Evolutionary conservation across 164 flowering plant genomes (phyloP), one percentile per base, ranked within the genome.

Genomic region (Macadamia tetraphylla): DNA sequence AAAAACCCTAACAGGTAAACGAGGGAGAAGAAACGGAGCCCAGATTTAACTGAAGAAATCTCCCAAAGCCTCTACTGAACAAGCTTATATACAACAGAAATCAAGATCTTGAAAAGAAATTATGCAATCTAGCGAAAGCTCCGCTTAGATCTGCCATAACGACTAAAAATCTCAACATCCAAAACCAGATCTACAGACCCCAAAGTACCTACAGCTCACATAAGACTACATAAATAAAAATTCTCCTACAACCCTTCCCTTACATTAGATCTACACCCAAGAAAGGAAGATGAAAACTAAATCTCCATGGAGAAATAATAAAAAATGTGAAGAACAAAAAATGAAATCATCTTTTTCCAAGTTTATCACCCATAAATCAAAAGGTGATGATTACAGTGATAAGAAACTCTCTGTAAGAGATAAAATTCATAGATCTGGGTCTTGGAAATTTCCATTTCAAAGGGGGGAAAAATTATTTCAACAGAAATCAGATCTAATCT

Each of bases 351-450:
- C 3, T 18, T 12, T 30, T 59, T n/a, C 32, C 12, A 12, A 60
- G 70, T 59, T 23, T 60, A 73, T 75, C 74, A 73, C 52, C 71
- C 65, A 6, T 3, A 55, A 64, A 51, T 67, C 65, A 59, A 74
- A 62, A 58, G 55, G 63, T 58, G 67, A 78, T 78, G 76, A 78
- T 67, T 77, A 46, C 67, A 68, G 44, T 14, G 44, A 30, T 32
- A 55, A 70, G 61, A 40, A 72, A 29, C 48, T 1, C 12, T 13
- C 62, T 43, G 66, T 1, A 71, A 66, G 73, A 64, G 55, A 65
- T 64, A 68, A 43, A 32, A 60, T 72, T 72, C 74, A 70, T 64
- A 12, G 42, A 66, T 35, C 29, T 7, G 18, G 58, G 65, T 55
- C 69, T 63, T 69, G 32, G 6, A 48, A 59, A 53, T 29, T 69